Evolutionary conservation across 2,329 filamentous ascomycete species (phyloP).

Genomic region (Thelonectria olida): DNA sequence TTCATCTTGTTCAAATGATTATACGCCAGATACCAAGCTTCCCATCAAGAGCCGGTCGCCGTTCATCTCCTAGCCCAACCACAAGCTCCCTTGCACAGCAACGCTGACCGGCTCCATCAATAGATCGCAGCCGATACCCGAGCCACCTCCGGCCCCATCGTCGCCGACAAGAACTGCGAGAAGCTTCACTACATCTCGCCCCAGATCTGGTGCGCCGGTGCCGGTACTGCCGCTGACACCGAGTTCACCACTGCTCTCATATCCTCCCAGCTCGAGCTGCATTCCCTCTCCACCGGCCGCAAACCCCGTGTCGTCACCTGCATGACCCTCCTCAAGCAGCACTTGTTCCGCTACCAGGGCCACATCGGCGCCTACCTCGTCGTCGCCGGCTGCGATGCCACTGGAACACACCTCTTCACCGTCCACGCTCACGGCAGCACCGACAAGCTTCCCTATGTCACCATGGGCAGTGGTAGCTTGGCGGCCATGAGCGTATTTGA

Average conservation of each 20-base stretch:
- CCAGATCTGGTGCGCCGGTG: constrained; percentile 99
- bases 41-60: neutral
- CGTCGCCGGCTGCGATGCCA: constrained; percentile 95
- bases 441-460: constrained; percentile 98
- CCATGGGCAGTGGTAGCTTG: constrained; percentile 96
- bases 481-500: constrained; percentile 99
- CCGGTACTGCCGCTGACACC: constrained; percentile 96
- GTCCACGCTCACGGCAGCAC: constrained; percentile 98
- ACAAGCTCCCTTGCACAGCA: constrained; percentile 14
- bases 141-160: constrained; percentile 96
- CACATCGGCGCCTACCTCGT: constrained; percentile 98
- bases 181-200: constrained; percentile 99
- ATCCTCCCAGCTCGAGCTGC: constrained; percentile 97
- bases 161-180: constrained; percentile 99
- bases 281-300: constrained; percentile 94
- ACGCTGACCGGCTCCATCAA: constrained; percentile 29
- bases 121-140: constrained; percentile 97
- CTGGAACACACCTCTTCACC: constrained; percentile 93
- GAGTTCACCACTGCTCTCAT: constrained; percentile 99
- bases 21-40: neutral
- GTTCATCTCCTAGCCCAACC: constrained; percentile 11
- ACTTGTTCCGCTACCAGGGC: constrained; percentile 98
- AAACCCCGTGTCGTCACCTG: constrained; percentile 97
- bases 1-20: neutral
- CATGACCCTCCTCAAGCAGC: constrained; percentile 99